Conservation (phyloP, 139 green algal species). For the Chlamydomonas asymmetrica region DNA sequence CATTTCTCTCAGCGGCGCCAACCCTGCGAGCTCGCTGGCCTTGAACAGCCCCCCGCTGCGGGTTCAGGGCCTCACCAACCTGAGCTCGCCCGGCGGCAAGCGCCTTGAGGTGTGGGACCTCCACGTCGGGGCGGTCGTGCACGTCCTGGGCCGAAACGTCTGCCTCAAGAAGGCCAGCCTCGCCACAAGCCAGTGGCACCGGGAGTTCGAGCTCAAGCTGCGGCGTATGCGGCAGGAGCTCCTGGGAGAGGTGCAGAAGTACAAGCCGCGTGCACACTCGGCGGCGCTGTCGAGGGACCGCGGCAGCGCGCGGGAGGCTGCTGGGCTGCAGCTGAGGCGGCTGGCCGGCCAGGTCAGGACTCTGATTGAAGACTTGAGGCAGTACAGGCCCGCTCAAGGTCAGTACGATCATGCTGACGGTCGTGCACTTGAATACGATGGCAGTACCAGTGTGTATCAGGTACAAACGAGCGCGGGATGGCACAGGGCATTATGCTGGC, state of each 20-base stretch:
- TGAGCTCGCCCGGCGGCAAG: too few species aligned
- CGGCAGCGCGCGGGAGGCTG: not conserved
- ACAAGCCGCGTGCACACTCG: constrained; percentile 14
- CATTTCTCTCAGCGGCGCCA: constrained; percentile 5
- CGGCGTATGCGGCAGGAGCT: not conserved
- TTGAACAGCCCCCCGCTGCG: too few species aligned
- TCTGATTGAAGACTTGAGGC: constrained; percentile 16
- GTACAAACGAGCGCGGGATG: too few species aligned
- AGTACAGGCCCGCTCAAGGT: constrained; percentile 21
- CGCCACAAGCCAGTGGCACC: constrained; percentile 15
- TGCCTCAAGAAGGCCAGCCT: constrained; percentile 19
- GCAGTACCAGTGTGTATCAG: too few species aligned
- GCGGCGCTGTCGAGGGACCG: constrained; percentile 1
- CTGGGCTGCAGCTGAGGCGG: constrained; percentile 19
- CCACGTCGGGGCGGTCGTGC: constrained; percentile 15
- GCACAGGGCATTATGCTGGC: too few species aligned
- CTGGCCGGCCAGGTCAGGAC: constrained; percentile 15
- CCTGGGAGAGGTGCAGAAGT: constrained; percentile 25
- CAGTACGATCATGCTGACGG: too few species aligned
- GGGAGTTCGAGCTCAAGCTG: constrained; percentile 3
- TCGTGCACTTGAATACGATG: too few species aligned
- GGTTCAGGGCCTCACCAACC: too few species aligned
- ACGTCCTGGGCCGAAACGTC: constrained; percentile 2
- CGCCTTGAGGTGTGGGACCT: constrained; percentile 24
- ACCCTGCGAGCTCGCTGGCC: too few species aligned